A percentile compares a stretch with the other conserved stretches of the same genome.
Evolutionary conservation across 768 basidiomycete genomes (phyloP).

Genomic region (Wakefieldia striispora): DNA sequence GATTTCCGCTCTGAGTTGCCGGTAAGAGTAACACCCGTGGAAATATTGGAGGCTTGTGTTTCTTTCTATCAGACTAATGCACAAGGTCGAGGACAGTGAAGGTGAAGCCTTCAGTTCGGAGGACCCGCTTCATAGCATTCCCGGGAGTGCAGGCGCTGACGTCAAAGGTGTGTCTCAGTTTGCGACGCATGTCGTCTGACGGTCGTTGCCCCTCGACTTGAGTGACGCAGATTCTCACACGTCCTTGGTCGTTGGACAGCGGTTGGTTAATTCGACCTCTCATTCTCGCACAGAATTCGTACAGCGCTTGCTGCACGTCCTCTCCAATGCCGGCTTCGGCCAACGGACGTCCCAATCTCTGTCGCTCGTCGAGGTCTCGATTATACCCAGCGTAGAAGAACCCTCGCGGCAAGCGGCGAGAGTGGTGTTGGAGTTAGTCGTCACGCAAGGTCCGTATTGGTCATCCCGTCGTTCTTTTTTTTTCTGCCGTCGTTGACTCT

Average conservation of each 20-base stretch:
- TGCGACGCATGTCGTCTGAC: too few species aligned
- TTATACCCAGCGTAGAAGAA: conserved; percentile 37
- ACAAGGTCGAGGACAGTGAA: too few species aligned
- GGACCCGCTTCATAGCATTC: background rate
- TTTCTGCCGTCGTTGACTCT: background rate
- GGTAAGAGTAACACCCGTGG: too few species aligned
- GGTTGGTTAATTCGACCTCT: too few species aligned
- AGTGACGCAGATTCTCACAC: too few species aligned
- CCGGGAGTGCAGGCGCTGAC: conserved; percentile 20
- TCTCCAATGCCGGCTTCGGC: conserved; percentile 25
- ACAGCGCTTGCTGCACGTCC: conserved; percentile 38
- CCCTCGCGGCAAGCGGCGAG: conserved; percentile 34
- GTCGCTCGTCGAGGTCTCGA: conserved; percentile 38
- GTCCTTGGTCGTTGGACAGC: too few species aligned
- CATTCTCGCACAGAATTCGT: conserved; percentile 29
- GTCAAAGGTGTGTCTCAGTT: conserved; percentile 17
- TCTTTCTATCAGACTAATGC: too few species aligned
- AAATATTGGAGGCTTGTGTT: too few species aligned
- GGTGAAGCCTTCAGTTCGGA: background rate
- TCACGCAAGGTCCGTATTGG: conserved; percentile 40
- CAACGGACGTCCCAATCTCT: conserved; percentile 7
- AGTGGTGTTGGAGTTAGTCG: conserved; percentile 42
- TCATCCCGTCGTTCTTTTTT: too few species aligned
- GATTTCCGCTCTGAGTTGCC: too few species aligned
- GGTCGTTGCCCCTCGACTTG: too few species aligned